These are phyloP conservation scores for Berkeleyomyces rouxiae DNA, from an alignment of 2,329 filamentous ascomycete genomes.

Conservation along the genomic window DNA sequence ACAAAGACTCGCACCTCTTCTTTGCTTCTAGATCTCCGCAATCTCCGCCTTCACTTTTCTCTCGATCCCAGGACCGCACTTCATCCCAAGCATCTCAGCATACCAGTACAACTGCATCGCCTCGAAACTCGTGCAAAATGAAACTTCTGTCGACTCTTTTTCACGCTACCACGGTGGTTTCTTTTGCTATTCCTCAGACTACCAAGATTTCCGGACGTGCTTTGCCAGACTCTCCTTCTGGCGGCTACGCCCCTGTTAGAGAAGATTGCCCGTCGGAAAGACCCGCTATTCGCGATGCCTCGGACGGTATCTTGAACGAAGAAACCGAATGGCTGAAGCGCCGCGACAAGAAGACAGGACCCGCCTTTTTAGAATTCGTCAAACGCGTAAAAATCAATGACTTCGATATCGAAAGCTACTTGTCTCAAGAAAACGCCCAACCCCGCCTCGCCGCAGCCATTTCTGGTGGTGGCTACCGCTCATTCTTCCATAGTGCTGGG, in stretches of 20 bases:
- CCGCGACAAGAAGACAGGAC: constrained; percentile 57
- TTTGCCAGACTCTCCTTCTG: constrained; percentile 24
- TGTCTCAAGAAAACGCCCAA: constrained; percentile 31
- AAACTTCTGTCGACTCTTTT: too few relatives aligned
- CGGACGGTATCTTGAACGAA: constrained; percentile 39
- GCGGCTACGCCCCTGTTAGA: constrained; percentile 54
- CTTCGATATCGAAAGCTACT: constrained; percentile 61
- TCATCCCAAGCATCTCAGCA: too few relatives aligned
- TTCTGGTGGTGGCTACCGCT: constrained; percentile 74
- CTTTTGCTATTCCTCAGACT: too few relatives aligned
- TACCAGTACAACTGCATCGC: too few relatives aligned
- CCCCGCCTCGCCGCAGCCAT: constrained; percentile 57
- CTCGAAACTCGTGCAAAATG: too few relatives aligned
- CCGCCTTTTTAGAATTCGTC: constrained; percentile 61
- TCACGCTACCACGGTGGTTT: too few relatives aligned
- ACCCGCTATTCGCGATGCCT: constrained; percentile 51
- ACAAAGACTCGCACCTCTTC: too few relatives aligned
- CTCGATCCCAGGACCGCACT: too few relatives aligned
- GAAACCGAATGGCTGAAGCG: constrained; percentile 59
- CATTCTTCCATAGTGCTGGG: constrained; percentile 68
- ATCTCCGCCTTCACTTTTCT: too few relatives aligned
- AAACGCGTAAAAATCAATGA: constrained; percentile 53
- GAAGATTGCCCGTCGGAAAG: constrained; percentile 54
- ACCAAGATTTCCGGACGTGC: constrained; percentile 17
- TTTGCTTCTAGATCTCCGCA: too few relatives aligned